phyloP scores from a whole-genome alignment of 441 rosid species.

The Adansonia madagascariensis region DNA sequence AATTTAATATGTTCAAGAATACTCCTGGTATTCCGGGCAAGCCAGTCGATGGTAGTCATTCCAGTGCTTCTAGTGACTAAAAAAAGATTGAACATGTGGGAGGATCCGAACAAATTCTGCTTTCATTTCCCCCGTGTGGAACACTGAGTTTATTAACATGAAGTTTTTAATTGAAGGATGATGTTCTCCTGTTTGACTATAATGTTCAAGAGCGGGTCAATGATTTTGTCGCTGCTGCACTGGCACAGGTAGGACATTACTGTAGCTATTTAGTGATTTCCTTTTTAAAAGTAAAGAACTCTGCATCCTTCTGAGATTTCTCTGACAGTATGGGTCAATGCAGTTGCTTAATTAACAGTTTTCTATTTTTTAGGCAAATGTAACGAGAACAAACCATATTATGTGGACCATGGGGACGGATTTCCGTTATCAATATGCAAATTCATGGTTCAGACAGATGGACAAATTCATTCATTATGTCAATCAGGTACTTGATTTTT shows the following conservation, averaged over 20 bases:
- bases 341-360: constrained; percentile 13
- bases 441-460: constrained; percentile 80
- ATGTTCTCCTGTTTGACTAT: constrained; percentile 61
- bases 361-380: constrained; percentile 56
- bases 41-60: too few relatives aligned
- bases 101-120: too few relatives aligned
- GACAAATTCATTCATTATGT: constrained; percentile 82
- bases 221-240: constrained; percentile 72
- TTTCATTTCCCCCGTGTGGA: too few relatives aligned
- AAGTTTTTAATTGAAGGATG: constrained; percentile 51
- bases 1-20: too few relatives aligned
- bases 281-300: background rate
- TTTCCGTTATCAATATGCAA: constrained; percentile 75
- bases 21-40: too few relatives aligned
- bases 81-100: too few relatives aligned
- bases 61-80: too few relatives aligned
- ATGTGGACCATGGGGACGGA: constrained; percentile 85
- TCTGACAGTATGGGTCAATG: background rate
- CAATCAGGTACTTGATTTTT: constrained; percentile 50
- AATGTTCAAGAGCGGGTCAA: constrained; percentile 73
- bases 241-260: constrained; percentile 53
- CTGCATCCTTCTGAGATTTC: constrained; percentile 8
- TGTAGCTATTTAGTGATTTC: constrained; percentile 14
- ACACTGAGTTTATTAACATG: constrained; percentile 29
- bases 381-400: constrained; percentile 73